phyloP scores from a whole-genome alignment of 805 yeast genomes.

The Candida awuae region DNA sequence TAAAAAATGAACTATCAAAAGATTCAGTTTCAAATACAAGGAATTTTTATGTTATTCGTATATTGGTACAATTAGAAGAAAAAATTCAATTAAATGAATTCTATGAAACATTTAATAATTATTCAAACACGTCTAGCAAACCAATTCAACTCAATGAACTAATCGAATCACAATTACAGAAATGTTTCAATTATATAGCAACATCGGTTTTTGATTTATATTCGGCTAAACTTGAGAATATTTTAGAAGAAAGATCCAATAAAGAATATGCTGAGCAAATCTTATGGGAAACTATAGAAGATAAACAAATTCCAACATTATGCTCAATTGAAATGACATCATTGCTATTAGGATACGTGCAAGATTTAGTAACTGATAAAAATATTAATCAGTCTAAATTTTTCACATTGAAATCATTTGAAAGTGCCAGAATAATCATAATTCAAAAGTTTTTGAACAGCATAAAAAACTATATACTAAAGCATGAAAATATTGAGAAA shows the following conservation, averaged over 20 bases:
- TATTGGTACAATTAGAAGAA: conserved; percentile 19
- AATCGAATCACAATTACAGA: conserved; percentile 13
- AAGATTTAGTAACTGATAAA: conserved; percentile 13
- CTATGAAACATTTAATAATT: conserved; percentile 6
- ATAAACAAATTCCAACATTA: conserved; percentile 15
- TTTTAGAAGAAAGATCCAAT: conserved; percentile 13
- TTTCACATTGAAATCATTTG: conserved; percentile 18
- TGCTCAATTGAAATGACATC: conserved; percentile 21
- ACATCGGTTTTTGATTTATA: conserved; percentile 11
- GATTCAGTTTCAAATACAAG: conserved; percentile 11
- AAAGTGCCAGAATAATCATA: conserved; percentile 9
- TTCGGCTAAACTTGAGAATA: conserved; percentile 5
- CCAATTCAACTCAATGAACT: conserved; percentile 12
- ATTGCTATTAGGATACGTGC: conserved; percentile 16
- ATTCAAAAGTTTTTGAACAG: conserved; percentile 13
- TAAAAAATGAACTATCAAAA: conserved; percentile 7
- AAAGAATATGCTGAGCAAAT: conserved; percentile 15
- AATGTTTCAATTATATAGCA: not conserved
- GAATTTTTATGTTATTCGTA: conserved; percentile 21
- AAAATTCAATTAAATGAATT: conserved; percentile 16
- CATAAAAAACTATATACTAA: conserved; percentile 2
- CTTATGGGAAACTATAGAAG: conserved; percentile 16
- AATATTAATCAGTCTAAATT: conserved; percentile 25
- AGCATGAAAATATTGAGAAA: not conserved
- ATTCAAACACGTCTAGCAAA: not conserved